These are phyloP conservation scores for Alternaria consortialis DNA, from an alignment of 2,329 filamentous ascomycete genomes.

Conservation along the genomic window DNA sequence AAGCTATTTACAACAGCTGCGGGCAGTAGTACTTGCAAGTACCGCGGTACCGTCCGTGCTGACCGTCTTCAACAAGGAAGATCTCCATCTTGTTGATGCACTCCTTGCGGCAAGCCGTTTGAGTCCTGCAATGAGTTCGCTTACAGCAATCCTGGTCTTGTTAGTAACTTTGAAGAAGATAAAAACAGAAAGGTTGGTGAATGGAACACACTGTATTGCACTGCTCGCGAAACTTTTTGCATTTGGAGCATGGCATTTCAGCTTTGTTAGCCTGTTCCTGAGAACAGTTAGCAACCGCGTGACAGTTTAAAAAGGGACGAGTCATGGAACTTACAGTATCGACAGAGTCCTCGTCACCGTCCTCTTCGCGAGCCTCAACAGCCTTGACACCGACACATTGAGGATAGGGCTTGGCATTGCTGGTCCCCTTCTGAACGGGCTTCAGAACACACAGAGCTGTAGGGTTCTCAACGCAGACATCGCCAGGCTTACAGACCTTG, in stretches of 20 bases:
- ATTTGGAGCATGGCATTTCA: neutral
- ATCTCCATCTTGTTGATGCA: neutral
- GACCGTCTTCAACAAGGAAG: neutral
- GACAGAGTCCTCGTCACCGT: neutral
- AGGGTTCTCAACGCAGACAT: neutral
- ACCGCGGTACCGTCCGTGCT: neutral
- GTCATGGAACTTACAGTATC: neutral
- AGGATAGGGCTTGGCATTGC: neutral
- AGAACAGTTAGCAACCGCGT: neutral
- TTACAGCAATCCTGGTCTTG: neutral
- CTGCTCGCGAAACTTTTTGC: neutral
- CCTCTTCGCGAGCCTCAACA: neutral
- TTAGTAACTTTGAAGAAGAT: neutral
- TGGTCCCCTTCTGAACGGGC: neutral
- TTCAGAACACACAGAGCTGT: neutral
- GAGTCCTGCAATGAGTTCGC: neutral
- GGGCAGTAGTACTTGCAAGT: conserved; percentile 1
- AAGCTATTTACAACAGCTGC: neutral
- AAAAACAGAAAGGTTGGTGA: neutral
- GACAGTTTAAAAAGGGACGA: too few relatives aligned
- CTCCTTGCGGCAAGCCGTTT: neutral
- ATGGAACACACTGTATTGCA: neutral
- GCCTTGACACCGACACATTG: neutral
- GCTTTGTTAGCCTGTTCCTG: neutral
- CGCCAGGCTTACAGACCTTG: neutral